Percentiles rank a stretch among this genome's conserved stretches.
These are phyloP conservation scores for Zygotorulaspora florentina DNA, from an alignment of 805 yeast species.

Conservation along the genomic window DNA sequence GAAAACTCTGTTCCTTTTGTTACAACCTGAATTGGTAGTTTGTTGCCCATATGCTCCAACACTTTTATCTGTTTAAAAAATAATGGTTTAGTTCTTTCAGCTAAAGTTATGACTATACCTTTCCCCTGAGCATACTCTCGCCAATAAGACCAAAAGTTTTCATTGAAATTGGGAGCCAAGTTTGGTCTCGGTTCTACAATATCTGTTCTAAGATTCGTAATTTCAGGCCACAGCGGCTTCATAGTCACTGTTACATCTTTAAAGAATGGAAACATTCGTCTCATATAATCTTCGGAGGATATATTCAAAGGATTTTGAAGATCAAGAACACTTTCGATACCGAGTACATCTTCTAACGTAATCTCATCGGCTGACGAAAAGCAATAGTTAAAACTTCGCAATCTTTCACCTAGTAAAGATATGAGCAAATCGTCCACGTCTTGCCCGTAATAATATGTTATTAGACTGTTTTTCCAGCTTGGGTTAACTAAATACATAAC, in stretches of 20 bases:
- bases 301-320: background rate
- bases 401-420: conserved; percentile 24
- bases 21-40: conserved; percentile 31
- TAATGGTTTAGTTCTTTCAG: conserved; percentile 14
- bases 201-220: conserved; percentile 13
- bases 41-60: conserved; percentile 22
- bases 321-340: conserved; percentile 8
- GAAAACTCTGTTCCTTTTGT: conserved; percentile 23
- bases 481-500: conserved; percentile 16
- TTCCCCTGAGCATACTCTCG: conserved; percentile 19
- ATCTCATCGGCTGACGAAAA: conserved; percentile 20
- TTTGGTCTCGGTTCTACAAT: conserved; percentile 7
- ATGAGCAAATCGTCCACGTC: conserved; percentile 21
- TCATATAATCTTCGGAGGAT: conserved; percentile 17
- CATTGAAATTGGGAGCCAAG: conserved; percentile 12
- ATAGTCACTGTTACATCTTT: conserved; percentile 5
- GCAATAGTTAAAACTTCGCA: conserved; percentile 30
- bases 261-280: conserved; percentile 30
- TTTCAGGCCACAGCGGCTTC: conserved; percentile 23
- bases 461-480: conserved; percentile 23
- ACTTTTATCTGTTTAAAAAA: conserved; percentile 24
- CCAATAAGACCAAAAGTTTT: conserved; percentile 29
- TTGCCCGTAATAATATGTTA: conserved; percentile 13
- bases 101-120: conserved; percentile 32
- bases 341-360: conserved; percentile 14